A percentile compares a stretch with the other conserved stretches of the same genome.
phyloP scores from a whole-genome alignment of 768 basidiomycete genomes.

The Leccinum barrowsii region DNA sequence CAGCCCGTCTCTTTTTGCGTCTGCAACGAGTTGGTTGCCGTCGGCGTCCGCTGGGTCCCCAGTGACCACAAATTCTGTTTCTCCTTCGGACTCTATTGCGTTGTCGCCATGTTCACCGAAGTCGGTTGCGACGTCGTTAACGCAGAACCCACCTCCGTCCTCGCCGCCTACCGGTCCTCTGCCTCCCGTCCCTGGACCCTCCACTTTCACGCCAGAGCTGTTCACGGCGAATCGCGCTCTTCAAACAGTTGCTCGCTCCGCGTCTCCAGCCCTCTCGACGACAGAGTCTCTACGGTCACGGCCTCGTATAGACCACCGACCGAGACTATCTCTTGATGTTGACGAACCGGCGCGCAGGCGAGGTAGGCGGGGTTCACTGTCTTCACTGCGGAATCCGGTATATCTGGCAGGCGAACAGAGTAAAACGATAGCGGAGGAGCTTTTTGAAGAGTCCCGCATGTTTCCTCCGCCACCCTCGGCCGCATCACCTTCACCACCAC shows the following conservation, averaged over 20 bases:
- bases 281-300: slow-evolving; percentile 16
- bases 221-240: slow-evolving; percentile 38
- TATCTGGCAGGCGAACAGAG: slow-evolving; percentile 9
- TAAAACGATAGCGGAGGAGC: slow-evolving; percentile 20
- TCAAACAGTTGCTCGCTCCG: slow-evolving; percentile 19
- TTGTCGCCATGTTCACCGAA: slow-evolving; percentile 15
- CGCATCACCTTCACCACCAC: slow-evolving; percentile 1
- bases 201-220: slow-evolving; percentile 49
- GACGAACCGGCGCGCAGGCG: slow-evolving; percentile 14
- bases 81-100: slow-evolving; percentile 3
- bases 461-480: background rate
- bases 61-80: background rate
- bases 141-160: slow-evolving; percentile 52
- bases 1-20: slow-evolving; percentile 14
- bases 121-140: slow-evolving; percentile 5
- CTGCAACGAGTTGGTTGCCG: slow-evolving; percentile 5
- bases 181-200: slow-evolving; percentile 64
- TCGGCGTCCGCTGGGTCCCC: slow-evolving; percentile 5
- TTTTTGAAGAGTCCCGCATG: background rate
- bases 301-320: slow-evolving; percentile 15
- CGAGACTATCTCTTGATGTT: slow-evolving; percentile 15
- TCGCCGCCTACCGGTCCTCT: slow-evolving; percentile 56
- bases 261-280: slow-evolving; percentile 23
- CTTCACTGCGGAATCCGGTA: slow-evolving; percentile 26
- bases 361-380: slow-evolving; percentile 26